Evolutionary conservation across 1,139 yeast genomes (phyloP), one percentile per base, ranked within the genome.

Genomic region (Kodamaea arcana): DNA sequence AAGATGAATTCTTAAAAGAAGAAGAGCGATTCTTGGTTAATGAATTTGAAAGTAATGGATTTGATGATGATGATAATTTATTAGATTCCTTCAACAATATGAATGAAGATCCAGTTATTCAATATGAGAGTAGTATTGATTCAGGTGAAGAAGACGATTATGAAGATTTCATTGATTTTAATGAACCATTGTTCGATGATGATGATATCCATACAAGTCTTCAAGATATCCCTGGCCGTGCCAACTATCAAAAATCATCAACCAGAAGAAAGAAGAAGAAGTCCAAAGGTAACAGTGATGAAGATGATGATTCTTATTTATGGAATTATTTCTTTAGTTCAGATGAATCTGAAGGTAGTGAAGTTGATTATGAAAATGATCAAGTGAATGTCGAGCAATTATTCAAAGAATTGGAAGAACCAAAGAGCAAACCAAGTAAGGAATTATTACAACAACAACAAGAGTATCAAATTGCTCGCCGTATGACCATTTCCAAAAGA

Each of bases 321-420:
- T 73, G 78, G 78, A 74, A 72, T 51, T 74, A 74, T 48, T 74
- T 74, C 41, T 72, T 73, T 53, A 59, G 76, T 56, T 55, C 66
- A 26, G 69, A 69, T 50, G 72, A 60, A 29, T 54, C 64, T 29
- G 60, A 47, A 8, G 34, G 39, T 18, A 37, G 39, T 22, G 43
- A 59, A 36, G 55, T 49, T 23, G 68, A 63, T 29, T 24, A 16
- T n/a, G 30, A 27, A 9, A 25, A 18, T 6, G 37, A 33, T 27
- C 41, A 43, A 21, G 28, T 44, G 15, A 34, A 41, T 7, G 46
- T 48, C 8, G 54, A 50, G 29, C 51, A 48, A 30, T 41, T 47
- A 3, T 46, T 48, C 40, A 40, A 42, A 13, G 48, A 44, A 16
- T 41, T 45, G 36, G 45, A 46, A 20, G 17, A 25, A 25, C 28